phyloP scores from a whole-genome alignment of 345 rosid genomes.

The Bruguiera sexangula region DNA sequence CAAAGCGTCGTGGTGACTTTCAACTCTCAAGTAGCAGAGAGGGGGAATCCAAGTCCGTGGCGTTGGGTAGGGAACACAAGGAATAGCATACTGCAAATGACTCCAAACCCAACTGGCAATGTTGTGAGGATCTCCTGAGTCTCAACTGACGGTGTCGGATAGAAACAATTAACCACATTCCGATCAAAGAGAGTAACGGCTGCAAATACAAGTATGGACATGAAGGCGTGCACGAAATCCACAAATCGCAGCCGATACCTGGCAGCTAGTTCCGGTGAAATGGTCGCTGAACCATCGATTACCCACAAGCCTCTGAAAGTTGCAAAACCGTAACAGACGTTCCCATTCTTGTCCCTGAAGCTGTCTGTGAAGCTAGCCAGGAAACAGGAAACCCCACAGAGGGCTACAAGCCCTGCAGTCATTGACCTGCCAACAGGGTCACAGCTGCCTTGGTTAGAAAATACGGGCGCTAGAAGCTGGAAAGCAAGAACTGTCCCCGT shows the following conservation, averaged over 20 bases:
- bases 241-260: slow-evolving; percentile 52
- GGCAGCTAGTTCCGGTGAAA: slow-evolving; percentile 51
- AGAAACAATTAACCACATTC: slow-evolving; percentile 66
- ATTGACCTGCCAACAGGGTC: slow-evolving; percentile 53
- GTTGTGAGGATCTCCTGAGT: slow-evolving; percentile 65
- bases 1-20: neutral
- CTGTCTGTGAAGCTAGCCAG: slow-evolving; percentile 77
- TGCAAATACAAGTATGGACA: slow-evolving; percentile 74
- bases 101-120: slow-evolving; percentile 80
- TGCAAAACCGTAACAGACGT: slow-evolving; percentile 69
- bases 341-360: slow-evolving; percentile 65
- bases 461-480: slow-evolving; percentile 74
- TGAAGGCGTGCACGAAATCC: slow-evolving; percentile 71
- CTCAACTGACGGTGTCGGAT: slow-evolving; percentile 66
- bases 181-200: slow-evolving; percentile 74
- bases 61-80: slow-evolving; percentile 78
- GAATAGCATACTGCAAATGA: slow-evolving; percentile 72
- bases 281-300: slow-evolving; percentile 64
- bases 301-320: slow-evolving; percentile 70
- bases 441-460: slow-evolving; percentile 73
- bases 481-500: slow-evolving; percentile 93
- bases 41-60: slow-evolving; percentile 88
- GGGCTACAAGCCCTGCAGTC: slow-evolving; percentile 47
- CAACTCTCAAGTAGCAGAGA: slow-evolving; percentile 24
- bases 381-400: slow-evolving; percentile 75